Base-by-base conservation (phyloP, 2,329 filamentous ascomycete genomes). In the Epichloe aotearoae region DNA sequence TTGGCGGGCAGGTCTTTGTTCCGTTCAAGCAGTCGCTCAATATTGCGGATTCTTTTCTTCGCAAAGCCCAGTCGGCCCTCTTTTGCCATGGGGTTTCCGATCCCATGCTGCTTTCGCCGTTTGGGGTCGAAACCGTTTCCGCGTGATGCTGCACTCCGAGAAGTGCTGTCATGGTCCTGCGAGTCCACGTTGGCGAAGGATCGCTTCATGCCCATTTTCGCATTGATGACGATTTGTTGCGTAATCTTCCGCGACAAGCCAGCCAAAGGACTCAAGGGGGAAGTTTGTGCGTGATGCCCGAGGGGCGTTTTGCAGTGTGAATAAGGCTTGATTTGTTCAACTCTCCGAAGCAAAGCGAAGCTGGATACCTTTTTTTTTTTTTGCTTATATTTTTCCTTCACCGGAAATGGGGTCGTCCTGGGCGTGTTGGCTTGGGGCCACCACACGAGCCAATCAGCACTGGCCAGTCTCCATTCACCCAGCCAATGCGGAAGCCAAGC, bases 31-130 rank as follows among this genome's bases (percentile, higher is more conserved):
- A 82, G 74, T 48, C 87, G 75, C 59, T 80, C 77, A 50, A 90
- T 79, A 49, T 82, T 81, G 50, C 87, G 76, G 52, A 81, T 80
- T 44, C 83, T 78, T 66, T 86, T 86, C 69, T 86, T 89, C 48
- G 86, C 73, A 60, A 77, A 77, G 62, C 79, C 79, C 46, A 80
- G 66, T 51, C 67, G 73, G 46, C 71, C 71, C 34, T 73, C 68
- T 54, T 69, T 74, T 11, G 68, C 64, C 53, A 69, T 69, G 58
- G 67, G 64, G 57, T 69, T 74, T 50, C 57, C 54, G 52, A 62
- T 61, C 40, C 55, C 55, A 50, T 53, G 60, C 42, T 62, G 62
- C 53, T 70, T 70, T 53, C 57, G 62, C 49, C 64, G 69, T 58
- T 66, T 66, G 47, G 39, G 41, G 30, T 54, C 45, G 40, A 42